Percentiles rank a stretch among this genome's conserved stretches.
phyloP scores from a whole-genome alignment of 305 asterid genomes.

The Plantago rigida region DNA sequence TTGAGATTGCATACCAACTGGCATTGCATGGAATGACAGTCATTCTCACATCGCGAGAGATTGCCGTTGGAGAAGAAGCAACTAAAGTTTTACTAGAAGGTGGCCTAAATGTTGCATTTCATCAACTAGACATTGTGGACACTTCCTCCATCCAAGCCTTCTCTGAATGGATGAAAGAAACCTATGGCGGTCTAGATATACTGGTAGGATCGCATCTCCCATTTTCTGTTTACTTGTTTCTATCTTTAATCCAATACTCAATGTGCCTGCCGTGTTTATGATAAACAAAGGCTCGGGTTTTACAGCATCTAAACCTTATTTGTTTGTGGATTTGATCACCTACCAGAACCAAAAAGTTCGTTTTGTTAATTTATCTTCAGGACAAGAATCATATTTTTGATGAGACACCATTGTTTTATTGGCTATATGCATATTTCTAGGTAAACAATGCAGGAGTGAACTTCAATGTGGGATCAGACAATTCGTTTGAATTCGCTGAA shows the following conservation, averaged over 20 bases:
- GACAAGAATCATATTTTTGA: background rate
- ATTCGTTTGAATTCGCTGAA: constrained; percentile 62
- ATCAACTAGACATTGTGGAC: constrained; percentile 68
- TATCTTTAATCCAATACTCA: too few species aligned
- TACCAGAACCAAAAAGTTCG: too few species aligned
- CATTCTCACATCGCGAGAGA: constrained; percentile 75
- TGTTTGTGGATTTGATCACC: too few species aligned
- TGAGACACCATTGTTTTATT: constrained; percentile 8
- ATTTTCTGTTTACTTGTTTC: too few species aligned
- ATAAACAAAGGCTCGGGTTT: too few species aligned
- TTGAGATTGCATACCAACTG: constrained; percentile 72
- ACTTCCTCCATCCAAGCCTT: constrained; percentile 52
- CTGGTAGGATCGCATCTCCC: constrained; percentile 41
- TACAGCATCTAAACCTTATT: too few species aligned
- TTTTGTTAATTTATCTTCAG: background rate
- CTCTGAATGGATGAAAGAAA: constrained; percentile 49
- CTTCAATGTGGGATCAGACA: constrained; percentile 63
- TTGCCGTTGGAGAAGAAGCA: constrained; percentile 69
- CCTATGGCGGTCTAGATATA: constrained; percentile 67
- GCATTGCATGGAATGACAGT: constrained; percentile 70
- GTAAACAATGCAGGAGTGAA: constrained; percentile 92
- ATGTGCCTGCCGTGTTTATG: too few species aligned
- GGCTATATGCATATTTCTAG: constrained; percentile 34
- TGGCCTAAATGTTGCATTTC: constrained; percentile 63
- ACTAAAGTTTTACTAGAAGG: constrained; percentile 63